These are phyloP conservation scores for Eremomyces bilateralis DNA, from an alignment of 495 filamentous ascomycete species.

Conservation along the genomic window DNA sequence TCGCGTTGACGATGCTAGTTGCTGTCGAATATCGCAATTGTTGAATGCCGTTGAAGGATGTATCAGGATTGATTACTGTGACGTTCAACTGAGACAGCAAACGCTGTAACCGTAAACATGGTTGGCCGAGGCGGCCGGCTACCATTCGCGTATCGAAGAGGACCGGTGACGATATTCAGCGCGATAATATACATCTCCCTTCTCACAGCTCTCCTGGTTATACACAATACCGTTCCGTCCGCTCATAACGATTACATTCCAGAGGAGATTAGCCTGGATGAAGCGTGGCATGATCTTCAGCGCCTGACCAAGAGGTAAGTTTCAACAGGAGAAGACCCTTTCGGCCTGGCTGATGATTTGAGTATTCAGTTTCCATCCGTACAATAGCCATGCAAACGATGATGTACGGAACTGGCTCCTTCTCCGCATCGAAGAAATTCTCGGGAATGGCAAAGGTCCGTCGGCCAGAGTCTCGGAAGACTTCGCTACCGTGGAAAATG, in stretches of 20 bases:
- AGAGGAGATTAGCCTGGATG: conserved; percentile 47
- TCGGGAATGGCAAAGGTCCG: too few species aligned
- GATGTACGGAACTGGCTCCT: conserved; percentile 60
- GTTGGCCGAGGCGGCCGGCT: conserved; percentile 15
- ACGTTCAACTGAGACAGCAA: background rate
- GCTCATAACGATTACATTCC: conserved; percentile 34
- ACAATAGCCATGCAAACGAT: conserved; percentile 69
- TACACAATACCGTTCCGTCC: conserved; percentile 53
- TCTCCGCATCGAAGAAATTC: conserved; percentile 41
- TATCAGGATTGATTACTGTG: background rate
- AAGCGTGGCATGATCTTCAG: conserved; percentile 75
- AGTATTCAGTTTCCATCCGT: conserved; percentile 77
- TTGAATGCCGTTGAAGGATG: background rate
- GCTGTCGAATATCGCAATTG: background rate
- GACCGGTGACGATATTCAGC: conserved; percentile 20
- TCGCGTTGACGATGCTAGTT: background rate
- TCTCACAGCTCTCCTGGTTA: conserved; percentile 31
- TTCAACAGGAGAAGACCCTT: too few species aligned
- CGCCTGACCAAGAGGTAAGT: conserved; percentile 44
- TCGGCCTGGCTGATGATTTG: too few species aligned
- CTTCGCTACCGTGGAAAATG: conserved; percentile 15
- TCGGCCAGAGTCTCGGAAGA: conserved; percentile 29
- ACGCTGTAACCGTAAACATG: background rate
- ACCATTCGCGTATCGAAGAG: conserved; percentile 34
- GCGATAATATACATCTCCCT: conserved; percentile 19